Evolutionary conservation across 345 rosid genomes (phyloP).

Genomic region (Murraya paniculata): DNA sequence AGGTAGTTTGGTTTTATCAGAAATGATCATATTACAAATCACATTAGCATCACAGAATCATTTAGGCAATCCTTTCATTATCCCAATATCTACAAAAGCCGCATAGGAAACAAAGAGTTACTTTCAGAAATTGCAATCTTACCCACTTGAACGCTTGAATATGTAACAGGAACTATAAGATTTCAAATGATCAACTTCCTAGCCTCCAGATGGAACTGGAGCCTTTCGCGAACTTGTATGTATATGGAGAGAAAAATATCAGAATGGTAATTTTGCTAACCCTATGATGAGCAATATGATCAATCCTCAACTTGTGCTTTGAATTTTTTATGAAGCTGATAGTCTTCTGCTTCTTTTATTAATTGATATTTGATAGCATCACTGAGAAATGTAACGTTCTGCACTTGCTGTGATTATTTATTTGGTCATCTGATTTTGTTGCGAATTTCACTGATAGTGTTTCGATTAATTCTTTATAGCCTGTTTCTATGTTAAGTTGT

Average conservation of each 20-base stretch:
- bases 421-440: neutral
- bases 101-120: neutral
- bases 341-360: neutral
- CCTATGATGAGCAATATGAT: neutral
- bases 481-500: no score
- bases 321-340: neutral
- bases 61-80: neutral
- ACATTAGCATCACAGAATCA: neutral
- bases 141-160: neutral
- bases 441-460: no score
- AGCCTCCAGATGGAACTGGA: neutral
- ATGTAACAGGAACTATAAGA: neutral
- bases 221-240: neutral
- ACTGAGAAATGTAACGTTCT: neutral
- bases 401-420: neutral
- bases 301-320: neutral
- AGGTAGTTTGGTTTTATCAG: conserved; percentile 7
- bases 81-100: neutral
- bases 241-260: neutral
- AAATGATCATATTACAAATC: neutral
- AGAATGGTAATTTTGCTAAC: neutral
- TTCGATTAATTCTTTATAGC: no score
- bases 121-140: neutral
- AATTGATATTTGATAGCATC: no score
- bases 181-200: neutral